Conservation (phyloP, 257 asterid species). For the Thymus quinquecostatus region DNA sequence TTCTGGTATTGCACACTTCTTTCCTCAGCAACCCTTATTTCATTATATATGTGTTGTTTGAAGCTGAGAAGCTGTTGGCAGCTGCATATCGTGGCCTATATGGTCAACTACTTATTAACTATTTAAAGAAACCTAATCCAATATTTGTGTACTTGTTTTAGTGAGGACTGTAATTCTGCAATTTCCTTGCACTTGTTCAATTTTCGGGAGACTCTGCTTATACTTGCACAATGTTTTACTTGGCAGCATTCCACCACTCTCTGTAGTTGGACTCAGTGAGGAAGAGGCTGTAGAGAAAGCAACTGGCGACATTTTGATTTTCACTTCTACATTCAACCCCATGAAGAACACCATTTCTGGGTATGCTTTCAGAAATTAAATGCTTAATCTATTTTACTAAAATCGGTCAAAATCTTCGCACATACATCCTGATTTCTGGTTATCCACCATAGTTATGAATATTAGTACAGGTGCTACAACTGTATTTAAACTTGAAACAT, state of each 20-base stretch:
- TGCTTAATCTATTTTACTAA: background rate
- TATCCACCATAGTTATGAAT: background rate
- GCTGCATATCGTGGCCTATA: too few relatives aligned
- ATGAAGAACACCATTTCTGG: constrained; percentile 98
- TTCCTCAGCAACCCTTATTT: constrained; percentile 15
- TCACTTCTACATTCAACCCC: constrained; percentile 90
- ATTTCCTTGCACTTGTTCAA: background rate
- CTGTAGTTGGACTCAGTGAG: constrained; percentile 90
- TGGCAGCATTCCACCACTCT: constrained; percentile 95
- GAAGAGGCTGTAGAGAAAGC: constrained; percentile 83
- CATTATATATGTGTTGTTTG: background rate
- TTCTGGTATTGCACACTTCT: constrained; percentile 67
- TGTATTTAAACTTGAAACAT: background rate
- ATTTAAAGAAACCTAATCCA: background rate
- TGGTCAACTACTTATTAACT: background rate
- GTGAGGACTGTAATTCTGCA: background rate
- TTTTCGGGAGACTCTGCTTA: constrained; percentile 11
- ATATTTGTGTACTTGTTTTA: constrained; percentile 4
- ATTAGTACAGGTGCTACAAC: background rate
- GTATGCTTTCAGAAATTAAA: constrained; percentile 41
- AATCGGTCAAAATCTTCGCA: background rate
- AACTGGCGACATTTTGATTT: constrained; percentile 74
- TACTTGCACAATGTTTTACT: constrained; percentile 31
- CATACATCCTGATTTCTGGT: background rate
- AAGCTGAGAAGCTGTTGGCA: too few relatives aligned